Conservation (phyloP, 1,284 basidiomycete genomes). For the Anthracocystis walkeri region DNA sequence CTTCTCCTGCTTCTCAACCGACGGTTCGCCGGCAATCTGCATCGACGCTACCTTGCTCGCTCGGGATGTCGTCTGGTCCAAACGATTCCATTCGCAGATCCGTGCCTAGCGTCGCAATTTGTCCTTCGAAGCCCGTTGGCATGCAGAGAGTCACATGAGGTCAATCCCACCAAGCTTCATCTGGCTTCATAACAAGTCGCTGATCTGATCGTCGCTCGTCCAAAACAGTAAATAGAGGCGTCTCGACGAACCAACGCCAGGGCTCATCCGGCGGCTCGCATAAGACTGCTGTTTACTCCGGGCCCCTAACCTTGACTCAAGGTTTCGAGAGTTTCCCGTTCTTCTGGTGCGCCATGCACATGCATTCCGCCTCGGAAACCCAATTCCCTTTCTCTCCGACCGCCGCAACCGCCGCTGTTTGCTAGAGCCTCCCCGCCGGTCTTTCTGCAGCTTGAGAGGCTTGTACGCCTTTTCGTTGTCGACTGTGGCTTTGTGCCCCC, state of each 20-base stretch:
- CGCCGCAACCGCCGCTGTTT: constrained; percentile 1
- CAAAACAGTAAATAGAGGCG: neutral
- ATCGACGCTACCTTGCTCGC: too few species aligned
- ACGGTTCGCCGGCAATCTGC: too few species aligned
- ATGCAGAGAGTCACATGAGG: too few species aligned
- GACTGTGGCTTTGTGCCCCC: neutral
- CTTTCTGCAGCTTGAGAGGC: neutral
- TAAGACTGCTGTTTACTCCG: neutral
- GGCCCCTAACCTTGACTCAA: neutral
- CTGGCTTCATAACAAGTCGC: too few species aligned
- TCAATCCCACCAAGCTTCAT: too few species aligned
- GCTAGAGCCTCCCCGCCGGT: neutral
- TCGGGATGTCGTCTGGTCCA: too few species aligned
- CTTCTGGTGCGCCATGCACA: neutral
- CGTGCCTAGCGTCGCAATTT: too few species aligned
- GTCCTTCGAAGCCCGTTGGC: too few species aligned
- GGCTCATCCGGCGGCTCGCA: constrained; percentile 2
- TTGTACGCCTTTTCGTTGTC: neutral
- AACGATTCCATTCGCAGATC: too few species aligned
- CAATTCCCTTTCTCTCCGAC: neutral
- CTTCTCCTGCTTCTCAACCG: too few species aligned
- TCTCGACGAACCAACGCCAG: neutral
- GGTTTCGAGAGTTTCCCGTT: neutral
- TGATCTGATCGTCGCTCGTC: too few species aligned
- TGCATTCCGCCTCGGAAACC: constrained; percentile 3